These are phyloP conservation scores for Saksenaea vasiformis DNA, from an alignment of 371 early-diverging fungal species.

Conservation along the genomic window DNA sequence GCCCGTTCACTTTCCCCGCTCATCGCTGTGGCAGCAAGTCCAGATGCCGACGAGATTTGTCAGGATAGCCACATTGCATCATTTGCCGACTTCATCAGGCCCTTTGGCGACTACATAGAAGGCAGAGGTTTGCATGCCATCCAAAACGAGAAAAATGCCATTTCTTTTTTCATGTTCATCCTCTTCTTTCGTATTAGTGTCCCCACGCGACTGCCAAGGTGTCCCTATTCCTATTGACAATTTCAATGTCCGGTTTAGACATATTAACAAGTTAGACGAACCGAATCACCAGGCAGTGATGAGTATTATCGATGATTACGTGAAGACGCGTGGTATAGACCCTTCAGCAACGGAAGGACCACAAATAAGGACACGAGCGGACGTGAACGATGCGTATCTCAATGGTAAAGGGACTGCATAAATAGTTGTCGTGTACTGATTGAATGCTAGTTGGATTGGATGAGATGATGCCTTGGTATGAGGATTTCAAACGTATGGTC, in stretches of 20 bases:
- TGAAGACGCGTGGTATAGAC: conserved; percentile 33
- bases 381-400: conserved; percentile 53
- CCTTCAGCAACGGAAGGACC: conserved; percentile 13
- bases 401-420: conserved; percentile 39
- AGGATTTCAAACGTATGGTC: conserved; percentile 70
- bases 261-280: conserved; percentile 59
- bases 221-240: conserved; percentile 64
- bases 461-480: conserved; percentile 86
- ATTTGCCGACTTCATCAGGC: conserved; percentile 75
- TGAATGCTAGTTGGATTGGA: conserved; percentile 40
- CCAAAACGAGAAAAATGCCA: neutral
- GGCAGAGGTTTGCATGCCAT: conserved; percentile 59
- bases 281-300: conserved; percentile 58
- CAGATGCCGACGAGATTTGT: conserved; percentile 73
- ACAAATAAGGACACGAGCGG: conserved; percentile 29
- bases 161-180: conserved; percentile 6
- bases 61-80: conserved; percentile 67
- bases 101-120: conserved; percentile 82
- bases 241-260: conserved; percentile 72
- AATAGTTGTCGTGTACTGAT: neutral
- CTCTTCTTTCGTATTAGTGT: conserved; percentile 42
- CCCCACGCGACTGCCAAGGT: conserved; percentile 71
- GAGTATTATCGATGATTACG: conserved; percentile 57
- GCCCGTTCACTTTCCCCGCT: conserved; percentile 71
- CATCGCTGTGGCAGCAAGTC: conserved; percentile 74